Base-by-base conservation (phyloP, 2,329 filamentous ascomycete genomes). In the Neofusicoccum sp. region DNA sequence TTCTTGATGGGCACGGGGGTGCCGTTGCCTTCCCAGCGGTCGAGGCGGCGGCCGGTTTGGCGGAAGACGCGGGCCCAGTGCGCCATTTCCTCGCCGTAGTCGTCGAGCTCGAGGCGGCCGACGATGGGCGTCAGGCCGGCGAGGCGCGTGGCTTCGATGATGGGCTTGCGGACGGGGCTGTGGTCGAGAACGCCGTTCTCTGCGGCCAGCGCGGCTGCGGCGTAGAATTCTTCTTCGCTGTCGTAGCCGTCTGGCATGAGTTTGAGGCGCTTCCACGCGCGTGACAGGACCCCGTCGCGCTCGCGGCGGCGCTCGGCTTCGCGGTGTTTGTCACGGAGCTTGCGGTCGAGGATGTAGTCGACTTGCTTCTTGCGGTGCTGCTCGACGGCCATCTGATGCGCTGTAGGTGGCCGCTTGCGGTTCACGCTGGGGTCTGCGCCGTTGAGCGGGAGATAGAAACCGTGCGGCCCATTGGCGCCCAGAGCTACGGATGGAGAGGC, bases 331-430 rank as follows among this genome's bases (percentile, higher is more conserved):
- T 81, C 82, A 51, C 88, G 85, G 34, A 93, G 78, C 31, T 88
- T 87, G n/a, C 87, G 85, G 66, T 91, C 88, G 14, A 95, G 83
- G 56, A 91, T 90, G 68, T 92, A 88, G 68, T 92, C 88, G n/a
- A 93, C 90, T 5, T 90, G 86, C 68, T 90, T 86, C 63, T 86
- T 89, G 16, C 90, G 82, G 73, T 93, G 92, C 60, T 87, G 84
- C 72, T 92, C 89, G 1, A 95, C 89, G 0, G 90, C 90, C 40
- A 92, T 79, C 74, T 95, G 90, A 73, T 95, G 90, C 36, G 89
- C 89, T 0, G 90, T 95, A 0, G 91, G 84, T 2, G 90, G 90
- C 1, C 90, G 84, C 7, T 88, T 86, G 70, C 91, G 77, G 63
- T 80, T 80, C 65, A 77, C 75, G 14, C 67, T 65, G 53, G 71